Evolutionary conservation across 2,329 filamentous ascomycete genomes (phyloP).

Genomic region (Akanthomyces dipterigenus): DNA sequence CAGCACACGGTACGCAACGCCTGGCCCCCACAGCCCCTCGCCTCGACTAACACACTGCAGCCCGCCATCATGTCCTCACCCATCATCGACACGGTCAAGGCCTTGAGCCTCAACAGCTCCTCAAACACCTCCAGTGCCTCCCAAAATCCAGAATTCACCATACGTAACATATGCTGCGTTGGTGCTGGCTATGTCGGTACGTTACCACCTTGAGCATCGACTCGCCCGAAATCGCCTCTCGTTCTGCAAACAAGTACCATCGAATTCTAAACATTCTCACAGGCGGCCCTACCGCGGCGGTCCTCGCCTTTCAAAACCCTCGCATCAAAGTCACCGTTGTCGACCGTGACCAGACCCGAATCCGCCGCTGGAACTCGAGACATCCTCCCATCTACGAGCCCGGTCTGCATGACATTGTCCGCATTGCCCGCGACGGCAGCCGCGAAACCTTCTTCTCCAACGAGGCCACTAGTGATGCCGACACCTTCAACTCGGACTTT

Average conservation of each 20-base stretch:
- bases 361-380: conserved; percentile 65
- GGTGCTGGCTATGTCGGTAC: conserved; percentile 70
- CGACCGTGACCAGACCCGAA: conserved; percentile 58
- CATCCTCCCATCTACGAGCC: conserved; percentile 73
- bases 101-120: conserved; percentile 27
- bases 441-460: conserved; percentile 36
- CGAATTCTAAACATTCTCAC: neutral
- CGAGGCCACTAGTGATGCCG: conserved; percentile 25
- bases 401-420: conserved; percentile 61
- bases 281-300: conserved; percentile 69
- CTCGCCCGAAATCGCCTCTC: neutral
- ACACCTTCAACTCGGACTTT: conserved; percentile 24
- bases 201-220: conserved; percentile 22
- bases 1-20: neutral
- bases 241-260: neutral
- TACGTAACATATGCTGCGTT: conserved; percentile 63
- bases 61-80: conserved; percentile 9
- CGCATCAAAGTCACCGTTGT: conserved; percentile 67
- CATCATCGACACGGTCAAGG: conserved; percentile 24
- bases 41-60: neutral
- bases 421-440: conserved; percentile 54
- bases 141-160: conserved; percentile 23
- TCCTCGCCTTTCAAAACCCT: conserved; percentile 69
- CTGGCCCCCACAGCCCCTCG: neutral
- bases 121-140: conserved; percentile 23